phyloP scores from a whole-genome alignment of 345 rosid genomes.

The Kandelia obovata region DNA sequence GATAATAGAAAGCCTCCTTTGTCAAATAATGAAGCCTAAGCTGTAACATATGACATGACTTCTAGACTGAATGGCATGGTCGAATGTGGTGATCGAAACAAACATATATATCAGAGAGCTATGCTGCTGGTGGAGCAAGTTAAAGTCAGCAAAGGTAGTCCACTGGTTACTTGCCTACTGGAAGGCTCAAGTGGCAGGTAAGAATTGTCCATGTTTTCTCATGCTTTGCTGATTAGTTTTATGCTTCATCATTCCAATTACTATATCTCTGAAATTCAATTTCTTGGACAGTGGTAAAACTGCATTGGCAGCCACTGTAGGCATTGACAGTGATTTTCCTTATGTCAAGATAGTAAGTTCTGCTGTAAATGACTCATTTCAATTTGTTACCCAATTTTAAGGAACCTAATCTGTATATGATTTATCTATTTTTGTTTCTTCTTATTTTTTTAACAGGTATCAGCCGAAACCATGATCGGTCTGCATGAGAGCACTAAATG shows the following conservation, averaged over 20 bases:
- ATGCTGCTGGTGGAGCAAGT: constrained; percentile 93
- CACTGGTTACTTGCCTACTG: constrained; percentile 87
- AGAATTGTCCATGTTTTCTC: constrained; percentile 5
- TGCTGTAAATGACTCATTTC: not conserved
- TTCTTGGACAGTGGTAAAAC: constrained; percentile 81
- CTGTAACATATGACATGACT: constrained; percentile 11
- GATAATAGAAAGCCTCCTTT: not conserved
- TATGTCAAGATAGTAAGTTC: constrained; percentile 92
- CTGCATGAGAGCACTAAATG: constrained; percentile 97
- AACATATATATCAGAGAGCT: constrained; percentile 84
- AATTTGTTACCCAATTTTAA: not conserved
- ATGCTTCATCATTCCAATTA: not conserved
- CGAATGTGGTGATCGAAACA: constrained; percentile 73
- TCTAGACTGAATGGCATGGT: constrained; percentile 87
- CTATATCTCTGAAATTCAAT: not conserved
- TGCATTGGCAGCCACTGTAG: constrained; percentile 93
- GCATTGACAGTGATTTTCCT: constrained; percentile 92
- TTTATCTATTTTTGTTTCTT: not conserved
- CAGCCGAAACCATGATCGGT: constrained; percentile 95
- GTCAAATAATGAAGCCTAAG: constrained; percentile 10
- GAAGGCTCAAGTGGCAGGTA: constrained; percentile 98
- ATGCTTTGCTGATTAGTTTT: not conserved
- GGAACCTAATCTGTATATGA: not conserved
- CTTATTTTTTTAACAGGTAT: constrained; percentile 45
- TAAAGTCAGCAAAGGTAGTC: constrained; percentile 95